These are phyloP conservation scores for Phytophthora aleatoria DNA, from an alignment of 352 stramenopile genomes.

Conservation along the genomic window DNA sequence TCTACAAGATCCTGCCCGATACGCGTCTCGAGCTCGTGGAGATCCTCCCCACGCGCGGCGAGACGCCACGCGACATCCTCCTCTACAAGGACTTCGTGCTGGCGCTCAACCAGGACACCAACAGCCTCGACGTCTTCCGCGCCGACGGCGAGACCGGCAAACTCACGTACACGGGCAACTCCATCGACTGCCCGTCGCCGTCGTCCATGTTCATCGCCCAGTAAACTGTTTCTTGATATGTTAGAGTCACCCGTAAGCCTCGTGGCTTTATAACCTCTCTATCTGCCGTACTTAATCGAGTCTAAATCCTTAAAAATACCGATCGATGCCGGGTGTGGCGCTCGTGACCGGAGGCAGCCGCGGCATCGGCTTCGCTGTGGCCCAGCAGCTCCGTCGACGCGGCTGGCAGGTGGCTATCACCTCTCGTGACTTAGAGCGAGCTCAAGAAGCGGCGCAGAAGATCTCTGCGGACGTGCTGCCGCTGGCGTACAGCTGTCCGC, in stretches of 20 bases:
- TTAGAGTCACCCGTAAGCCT: too few relatives aligned
- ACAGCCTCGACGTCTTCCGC: constrained; percentile 64
- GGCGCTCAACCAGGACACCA: constrained; percentile 67
- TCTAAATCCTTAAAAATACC: constrained; percentile 8
- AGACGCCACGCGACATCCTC: constrained; percentile 60
- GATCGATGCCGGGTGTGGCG: constrained; percentile 33
- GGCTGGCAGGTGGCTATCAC: constrained; percentile 81
- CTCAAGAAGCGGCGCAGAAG: constrained; percentile 48
- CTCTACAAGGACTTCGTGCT: constrained; percentile 62
- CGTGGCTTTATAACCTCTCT: not conserved
- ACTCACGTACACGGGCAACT: constrained; percentile 55
- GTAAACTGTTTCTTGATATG: constrained; percentile 5
- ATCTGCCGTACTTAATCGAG: constrained; percentile 8
- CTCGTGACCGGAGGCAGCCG: constrained; percentile 82
- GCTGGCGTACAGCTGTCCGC: constrained; percentile 62
- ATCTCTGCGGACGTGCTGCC: constrained; percentile 57
- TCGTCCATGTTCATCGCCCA: constrained; percentile 49
- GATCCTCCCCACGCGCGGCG: constrained; percentile 49
- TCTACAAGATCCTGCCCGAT: constrained; percentile 56
- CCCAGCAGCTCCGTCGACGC: constrained; percentile 57
- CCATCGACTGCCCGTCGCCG: constrained; percentile 51
- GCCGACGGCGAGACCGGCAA: constrained; percentile 47
- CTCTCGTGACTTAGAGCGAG: constrained; percentile 59
- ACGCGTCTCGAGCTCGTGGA: constrained; percentile 53
- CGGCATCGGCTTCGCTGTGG: constrained; percentile 80